A percentile compares a stretch with the other conserved stretches of the same genome.
phyloP scores from a whole-genome alignment of 2,329 filamentous ascomycete species.

The Dothideomycetes sp. region DNA sequence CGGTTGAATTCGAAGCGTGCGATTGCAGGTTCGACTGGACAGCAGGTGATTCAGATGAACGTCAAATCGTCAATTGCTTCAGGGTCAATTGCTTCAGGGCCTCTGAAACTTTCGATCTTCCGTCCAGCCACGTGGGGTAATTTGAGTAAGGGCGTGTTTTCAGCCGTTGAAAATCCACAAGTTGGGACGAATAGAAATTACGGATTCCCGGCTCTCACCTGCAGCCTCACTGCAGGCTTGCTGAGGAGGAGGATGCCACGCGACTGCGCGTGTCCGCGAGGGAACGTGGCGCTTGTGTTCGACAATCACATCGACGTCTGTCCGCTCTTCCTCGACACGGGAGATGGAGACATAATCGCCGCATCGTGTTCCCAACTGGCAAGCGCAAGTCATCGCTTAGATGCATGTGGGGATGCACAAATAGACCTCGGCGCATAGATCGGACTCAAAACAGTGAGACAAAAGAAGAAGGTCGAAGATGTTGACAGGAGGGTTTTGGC shows the following conservation, averaged over 20 bases:
- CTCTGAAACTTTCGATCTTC: too few species aligned
- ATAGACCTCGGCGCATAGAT: constrained; percentile 6
- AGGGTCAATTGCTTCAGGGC: too few species aligned
- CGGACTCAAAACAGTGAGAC: constrained; percentile 8
- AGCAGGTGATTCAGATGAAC: too few species aligned
- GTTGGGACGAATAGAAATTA: constrained; percentile 5
- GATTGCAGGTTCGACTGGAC: too few species aligned
- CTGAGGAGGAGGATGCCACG: constrained; percentile 9
- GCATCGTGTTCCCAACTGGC: constrained; percentile 10
- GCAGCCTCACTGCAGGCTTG: constrained; percentile 3
- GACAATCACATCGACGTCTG: constrained; percentile 5
- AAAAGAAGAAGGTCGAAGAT: background rate
- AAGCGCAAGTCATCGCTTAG: constrained; percentile 9
- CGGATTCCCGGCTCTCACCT: constrained; percentile 4
- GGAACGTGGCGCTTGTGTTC: constrained; percentile 13
- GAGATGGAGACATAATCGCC: background rate
- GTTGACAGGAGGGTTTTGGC: constrained; percentile 9
- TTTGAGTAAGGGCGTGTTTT: too few species aligned
- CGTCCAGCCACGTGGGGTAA: too few species aligned
- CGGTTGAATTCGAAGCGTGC: too few species aligned
- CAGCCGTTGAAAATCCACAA: constrained; percentile 8
- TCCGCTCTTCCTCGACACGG: constrained; percentile 7
- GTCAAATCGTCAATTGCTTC: too few species aligned
- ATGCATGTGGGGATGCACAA: constrained; percentile 9
- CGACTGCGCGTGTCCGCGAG: constrained; percentile 11